Base-by-base conservation (phyloP, 2,329 filamentous ascomycete genomes). In the Aureobasidium sp. region DNA sequence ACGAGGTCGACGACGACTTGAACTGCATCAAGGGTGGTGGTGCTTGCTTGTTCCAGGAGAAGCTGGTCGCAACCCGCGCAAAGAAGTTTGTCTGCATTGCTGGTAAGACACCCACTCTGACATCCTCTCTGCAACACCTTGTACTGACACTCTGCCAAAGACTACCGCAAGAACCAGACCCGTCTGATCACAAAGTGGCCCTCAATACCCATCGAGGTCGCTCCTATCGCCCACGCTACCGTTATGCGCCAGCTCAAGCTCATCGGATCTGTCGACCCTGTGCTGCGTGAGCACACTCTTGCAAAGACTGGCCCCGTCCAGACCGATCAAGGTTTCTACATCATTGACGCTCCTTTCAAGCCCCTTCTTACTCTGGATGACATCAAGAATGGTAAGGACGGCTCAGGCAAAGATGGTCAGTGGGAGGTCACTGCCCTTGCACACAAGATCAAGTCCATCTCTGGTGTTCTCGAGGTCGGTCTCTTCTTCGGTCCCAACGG, bases 11-110 rank as follows among this genome's bases (percentile, higher is more conserved):
- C 73, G 87, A 90, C 51, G 89, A 95, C 58, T 78, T 99, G 64
- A 99, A 97, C 76, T 91, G 93, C 72, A 97, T 99, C 79, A 97
- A 97, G 79, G 94, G 94, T 61, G 94, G 94, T 55, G 94, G 94
- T 63, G 94, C 91, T n/a, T 99, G 94, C 76, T 78, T 97, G 62
- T 96, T 96, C 79, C 94, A 97, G 76, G 94, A 99, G 78, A 99
- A 99, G 80, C 81, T 99, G 39, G 92, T 99, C 5, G 92, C 92
- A 5, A 85, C 90, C 64, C 84, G 88, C 55, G 88, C 91, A 3
- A 89, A 86, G 75, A 89, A 90, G 72, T 96, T 97, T 71, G 82
- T 97, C 65, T 93, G 90, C 69, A 90, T 95, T 63, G 91, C 90
- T 62, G 88, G 87, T 90, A 76, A 70, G 82, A 75, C 34, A 15